Base-by-base conservation (phyloP, 2,329 filamentous ascomycete species). In the Colletotrichum lupini region DNA sequence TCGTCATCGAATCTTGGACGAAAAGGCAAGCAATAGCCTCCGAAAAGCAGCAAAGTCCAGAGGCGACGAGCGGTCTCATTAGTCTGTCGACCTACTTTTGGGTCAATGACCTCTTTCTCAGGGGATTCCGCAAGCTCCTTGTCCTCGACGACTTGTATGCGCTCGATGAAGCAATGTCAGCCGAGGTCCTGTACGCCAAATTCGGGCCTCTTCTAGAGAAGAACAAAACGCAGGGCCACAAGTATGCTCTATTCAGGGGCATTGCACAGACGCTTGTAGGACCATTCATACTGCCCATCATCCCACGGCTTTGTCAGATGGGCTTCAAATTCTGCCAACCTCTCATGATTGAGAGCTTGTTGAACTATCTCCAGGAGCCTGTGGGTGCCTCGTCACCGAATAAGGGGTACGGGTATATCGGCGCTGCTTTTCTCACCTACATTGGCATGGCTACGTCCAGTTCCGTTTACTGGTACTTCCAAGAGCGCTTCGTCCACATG, bases 361-460 rank as follows among this genome's bases (percentile, higher is more conserved):
- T 84, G 2, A 57, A 76, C 14, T 80, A 79, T 52, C 75, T 84
- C 3, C 70, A 77, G 24, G 55, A 75, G 3, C 75, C 81, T 2
- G 70, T 77, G 8, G 70, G 75, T 0, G 24, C 62, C 0, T 67
- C 73, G 0, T 72, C 73, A 0, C 71, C 75, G 0, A 82, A 80
- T 37, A 68, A 78, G 16, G 81, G 83, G 2, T 86, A 85, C 70
- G 85, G 85, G 0, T 79, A 86, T 5, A 84, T 87, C 11, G 85
- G 82, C 2, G 85, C 84, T 3, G 78, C 79, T 0, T 74, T 82
- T 1, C 62, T 86, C 2, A 82, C 85, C 4, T 87, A 86, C 71
- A 28, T 75, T 0, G 82, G 83, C 11, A 83, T 86, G 24, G 82
- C 84, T 2, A 16, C 86, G 3, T 83, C 83, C 0, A 77, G 77